Evolutionary conservation across 140 eudicot genomes (phyloP).

Genomic region (Oenanthe javanica): DNA sequence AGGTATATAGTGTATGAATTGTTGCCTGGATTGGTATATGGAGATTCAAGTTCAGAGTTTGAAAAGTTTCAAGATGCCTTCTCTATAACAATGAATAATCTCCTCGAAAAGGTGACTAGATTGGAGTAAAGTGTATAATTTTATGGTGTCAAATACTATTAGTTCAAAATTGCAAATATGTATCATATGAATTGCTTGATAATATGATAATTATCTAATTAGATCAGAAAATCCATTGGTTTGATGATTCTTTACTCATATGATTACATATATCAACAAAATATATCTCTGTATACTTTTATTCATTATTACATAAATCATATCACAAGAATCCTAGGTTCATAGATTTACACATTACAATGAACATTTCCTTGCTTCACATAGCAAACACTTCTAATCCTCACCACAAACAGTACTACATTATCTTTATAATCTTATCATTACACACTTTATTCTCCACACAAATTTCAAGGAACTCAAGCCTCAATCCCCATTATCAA

Average conservation of each 20-base stretch:
- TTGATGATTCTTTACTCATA: background rate
- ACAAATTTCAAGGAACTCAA: background rate
- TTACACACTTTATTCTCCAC: background rate
- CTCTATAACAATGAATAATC: slow-evolving; percentile 50
- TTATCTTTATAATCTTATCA: background rate
- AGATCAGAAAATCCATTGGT: background rate
- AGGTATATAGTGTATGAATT: slow-evolving; percentile 69
- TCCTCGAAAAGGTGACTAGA: slow-evolving; percentile 38
- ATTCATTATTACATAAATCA: background rate
- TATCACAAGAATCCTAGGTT: background rate
- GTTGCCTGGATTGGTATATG: slow-evolving; percentile 79
- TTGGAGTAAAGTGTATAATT: slow-evolving; percentile 5
- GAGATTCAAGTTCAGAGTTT: slow-evolving; percentile 49
- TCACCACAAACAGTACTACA: background rate
- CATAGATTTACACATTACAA: background rate
- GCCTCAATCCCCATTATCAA: slow-evolving; percentile 8
- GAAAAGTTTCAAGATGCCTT: slow-evolving; percentile 76
- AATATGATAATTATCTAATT: background rate
- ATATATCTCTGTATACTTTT: background rate
- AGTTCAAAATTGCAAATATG: background rate
- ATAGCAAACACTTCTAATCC: background rate
- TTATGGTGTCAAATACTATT: no score
- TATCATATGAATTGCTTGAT: background rate
- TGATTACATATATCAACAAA: background rate
- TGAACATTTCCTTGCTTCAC: background rate